Evolutionary conservation across 306 rosid species (phyloP), one percentile per base, ranked within the genome.

Genomic region (Inga oerstediana): DNA sequence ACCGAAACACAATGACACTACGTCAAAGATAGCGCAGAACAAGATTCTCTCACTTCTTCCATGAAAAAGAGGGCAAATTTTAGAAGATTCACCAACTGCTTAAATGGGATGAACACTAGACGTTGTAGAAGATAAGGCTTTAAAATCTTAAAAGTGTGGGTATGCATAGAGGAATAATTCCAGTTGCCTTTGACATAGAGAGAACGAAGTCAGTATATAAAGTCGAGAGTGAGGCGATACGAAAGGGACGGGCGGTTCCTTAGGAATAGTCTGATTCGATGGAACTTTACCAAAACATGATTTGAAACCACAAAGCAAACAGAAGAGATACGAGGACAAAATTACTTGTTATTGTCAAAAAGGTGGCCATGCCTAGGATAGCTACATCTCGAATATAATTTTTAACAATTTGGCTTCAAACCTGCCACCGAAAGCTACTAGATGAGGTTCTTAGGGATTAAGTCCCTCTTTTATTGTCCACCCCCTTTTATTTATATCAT

Each of bases 251-350:
- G 22, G 59, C 13, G 35, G 58, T 27, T 80, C 83, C 64, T 45
- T 75, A 69, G 51, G 66, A 80, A 72, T 80, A 45, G 56, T 32
- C 37, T 56, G 65, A 45, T 77, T 56, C 79, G 3, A 39, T 58
- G 46, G 72, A 84, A 84, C 56, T 84, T 80, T 84, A 72, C 65
- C 72, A 46, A 77, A 84, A 68, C 75, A 77, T 15, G 20, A 41
- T 30, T 45, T 64, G 72, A 49, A 78, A 17, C 39, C 82, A 41
- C 20, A 27, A 39, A 81, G 10, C 13, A 70, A 41, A 71, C 75
- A 44, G 20, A 20, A 72, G 39, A 76, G 67, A 67, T 46, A 76
- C 61, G 15, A 82, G 32, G 74, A 76, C 81, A 74, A 74, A 72
- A 24, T 37, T 69, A 79, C 54, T 49, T 65, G 19, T 20, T 7